Evolutionary conservation across 208 protist species (phyloP), one percentile per base, ranked within the genome.

Genomic region (Leishmania guyanensis): DNA sequence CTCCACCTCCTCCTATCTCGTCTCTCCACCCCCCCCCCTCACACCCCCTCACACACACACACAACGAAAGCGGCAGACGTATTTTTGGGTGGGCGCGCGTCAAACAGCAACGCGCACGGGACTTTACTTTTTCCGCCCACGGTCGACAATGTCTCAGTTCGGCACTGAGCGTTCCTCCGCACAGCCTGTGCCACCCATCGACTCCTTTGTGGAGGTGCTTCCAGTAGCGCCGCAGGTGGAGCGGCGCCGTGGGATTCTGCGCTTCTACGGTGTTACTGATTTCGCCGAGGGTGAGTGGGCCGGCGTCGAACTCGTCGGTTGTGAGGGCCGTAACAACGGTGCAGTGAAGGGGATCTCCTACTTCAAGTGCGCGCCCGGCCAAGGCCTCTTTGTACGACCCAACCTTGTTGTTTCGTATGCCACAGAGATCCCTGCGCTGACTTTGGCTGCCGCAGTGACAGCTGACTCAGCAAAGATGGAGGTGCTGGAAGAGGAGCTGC

Each of bases 341-440:
- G 84, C 71, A n/a, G 89, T 91, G 46, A 85, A 84, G 60, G 89
- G 86, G 0, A 60, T 82, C 22, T 64, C 66, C 64, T 93, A 95
- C 83, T 95, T 93, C 72, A 46, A 68, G 17, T 92, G 89, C 58
- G 69, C 86, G 56, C 84, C 89, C 0, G 86, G 86, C 0, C 89
- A 90, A 75, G 91, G 89, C 22, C 72, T 93, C 69, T 93, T 93
- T 85, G 91, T 93, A 62, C 83, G 88, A 16, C 89, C 88, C 0
- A 86, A 92, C 20, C 77, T 90, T 26, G 80, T 95, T 43, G 53
- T 81, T 14, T 84, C 89, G 0, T 94, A 84, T 51, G 73, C 29
- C 6, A 8, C 56, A n/a, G 20, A 20, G 2, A 53, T 39, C 5
- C 26, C 58, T 14, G 26, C 64, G 36, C 50, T 74, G 43, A 60